These are phyloP conservation scores for Aureobasidium sp. DNA, from an alignment of 2,329 filamentous ascomycete species.

Conservation along the genomic window DNA sequence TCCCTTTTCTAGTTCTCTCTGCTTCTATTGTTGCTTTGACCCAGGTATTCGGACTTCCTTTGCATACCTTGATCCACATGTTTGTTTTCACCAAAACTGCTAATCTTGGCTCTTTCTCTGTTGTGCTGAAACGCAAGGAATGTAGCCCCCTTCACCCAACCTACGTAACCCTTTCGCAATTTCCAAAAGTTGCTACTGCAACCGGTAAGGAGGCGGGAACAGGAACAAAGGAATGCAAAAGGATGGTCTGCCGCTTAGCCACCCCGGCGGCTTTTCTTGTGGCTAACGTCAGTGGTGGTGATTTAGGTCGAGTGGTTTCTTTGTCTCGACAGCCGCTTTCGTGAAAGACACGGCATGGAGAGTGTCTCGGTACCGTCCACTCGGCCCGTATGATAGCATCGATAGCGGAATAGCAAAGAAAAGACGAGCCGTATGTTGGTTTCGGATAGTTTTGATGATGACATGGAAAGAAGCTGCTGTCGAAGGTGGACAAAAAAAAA, in stretches of 20 bases:
- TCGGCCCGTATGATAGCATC: background rate
- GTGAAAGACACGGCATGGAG: background rate
- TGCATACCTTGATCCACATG: conserved; percentile 3
- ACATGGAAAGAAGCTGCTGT: background rate
- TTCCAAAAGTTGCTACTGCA: background rate
- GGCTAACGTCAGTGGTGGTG: background rate
- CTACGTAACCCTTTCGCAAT: background rate
- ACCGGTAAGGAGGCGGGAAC: background rate
- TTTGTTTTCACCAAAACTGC: conserved; percentile 5
- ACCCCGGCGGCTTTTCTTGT: background rate
- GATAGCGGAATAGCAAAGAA: background rate
- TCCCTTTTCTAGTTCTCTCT: conserved; percentile 1
- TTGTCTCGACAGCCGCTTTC: background rate
- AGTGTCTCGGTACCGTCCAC: background rate
- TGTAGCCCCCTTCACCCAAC: background rate
- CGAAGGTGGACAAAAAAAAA: too few species aligned
- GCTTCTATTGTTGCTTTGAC: background rate
- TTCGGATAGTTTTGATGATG: background rate
- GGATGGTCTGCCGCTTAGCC: background rate
- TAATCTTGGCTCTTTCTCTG: background rate
- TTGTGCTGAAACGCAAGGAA: background rate
- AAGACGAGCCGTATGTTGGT: background rate
- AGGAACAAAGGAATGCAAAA: conserved; percentile 6
- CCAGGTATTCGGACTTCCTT: background rate
- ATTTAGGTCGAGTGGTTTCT: background rate